phyloP scores from a whole-genome alignment of 108 stramenopile genomes.

The Cyclotella atomus region DNA sequence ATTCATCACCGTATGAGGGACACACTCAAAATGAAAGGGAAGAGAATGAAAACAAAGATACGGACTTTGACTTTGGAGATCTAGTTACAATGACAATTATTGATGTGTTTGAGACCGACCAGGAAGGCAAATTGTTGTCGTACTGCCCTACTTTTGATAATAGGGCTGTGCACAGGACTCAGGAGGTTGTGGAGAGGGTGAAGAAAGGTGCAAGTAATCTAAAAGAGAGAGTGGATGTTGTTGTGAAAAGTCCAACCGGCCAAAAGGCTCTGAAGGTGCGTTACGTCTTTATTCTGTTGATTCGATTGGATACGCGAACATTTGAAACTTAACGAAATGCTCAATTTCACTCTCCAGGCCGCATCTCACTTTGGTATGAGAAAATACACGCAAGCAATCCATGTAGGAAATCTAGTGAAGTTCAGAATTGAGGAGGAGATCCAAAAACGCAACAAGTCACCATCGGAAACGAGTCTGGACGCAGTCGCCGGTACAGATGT shows the following conservation, averaged over 20 bases:
- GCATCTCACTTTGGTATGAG: constrained; percentile 28
- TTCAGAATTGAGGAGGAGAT: constrained; percentile 46
- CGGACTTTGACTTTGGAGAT: constrained; percentile 78
- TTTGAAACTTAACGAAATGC: not conserved
- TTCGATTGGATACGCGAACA: not conserved
- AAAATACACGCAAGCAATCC: constrained; percentile 8
- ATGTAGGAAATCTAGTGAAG: constrained; percentile 34
- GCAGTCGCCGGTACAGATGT: constrained; percentile 7
- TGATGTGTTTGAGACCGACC: constrained; percentile 91
- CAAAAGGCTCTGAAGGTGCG: constrained; percentile 53
- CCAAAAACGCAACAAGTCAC: constrained; percentile 11
- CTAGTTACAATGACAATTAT: constrained; percentile 88
- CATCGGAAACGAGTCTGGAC: not conserved
- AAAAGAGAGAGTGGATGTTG: constrained; percentile 50
- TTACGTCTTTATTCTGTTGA: not conserved
- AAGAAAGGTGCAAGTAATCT: constrained; percentile 69
- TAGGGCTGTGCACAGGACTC: constrained; percentile 74
- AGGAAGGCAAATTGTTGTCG: constrained; percentile 75
- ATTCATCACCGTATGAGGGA: too few species aligned
- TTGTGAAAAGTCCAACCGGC: constrained; percentile 69
- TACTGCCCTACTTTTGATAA: constrained; percentile 94
- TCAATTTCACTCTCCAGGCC: constrained; percentile 5
- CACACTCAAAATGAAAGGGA: too few species aligned
- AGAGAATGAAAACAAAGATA: too few species aligned
- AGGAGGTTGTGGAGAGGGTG: constrained; percentile 66